Conservation (phyloP, 1,139 yeast genomes). For the Kluyveromyces marxianus region DNA sequence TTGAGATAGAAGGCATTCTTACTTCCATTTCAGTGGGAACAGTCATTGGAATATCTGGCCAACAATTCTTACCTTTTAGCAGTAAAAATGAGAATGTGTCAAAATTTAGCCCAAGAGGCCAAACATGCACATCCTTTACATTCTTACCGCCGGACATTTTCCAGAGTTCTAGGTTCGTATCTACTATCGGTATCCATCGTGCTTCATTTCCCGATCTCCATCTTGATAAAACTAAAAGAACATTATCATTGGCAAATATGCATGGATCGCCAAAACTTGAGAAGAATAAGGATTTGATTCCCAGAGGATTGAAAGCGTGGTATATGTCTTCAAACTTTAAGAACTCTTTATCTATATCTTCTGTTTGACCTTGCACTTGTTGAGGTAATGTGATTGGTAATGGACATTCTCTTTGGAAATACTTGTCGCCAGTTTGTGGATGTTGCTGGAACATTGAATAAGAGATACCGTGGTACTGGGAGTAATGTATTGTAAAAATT, state of each 20-base stretch:
- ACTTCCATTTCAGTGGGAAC: slow-evolving; percentile 73
- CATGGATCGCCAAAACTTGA: slow-evolving; percentile 86
- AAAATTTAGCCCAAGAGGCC: slow-evolving; percentile 77
- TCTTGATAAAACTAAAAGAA: slow-evolving; percentile 57
- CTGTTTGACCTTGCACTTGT: slow-evolving; percentile 1
- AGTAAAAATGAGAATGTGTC: slow-evolving; percentile 68
- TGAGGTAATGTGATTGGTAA: slow-evolving; percentile 25
- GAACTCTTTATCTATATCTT: slow-evolving; percentile 16
- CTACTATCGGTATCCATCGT: slow-evolving; percentile 82
- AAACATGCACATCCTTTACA: slow-evolving; percentile 51
- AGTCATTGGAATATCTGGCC: slow-evolving; percentile 67
- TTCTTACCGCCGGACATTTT: slow-evolving; percentile 44
- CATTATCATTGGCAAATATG: slow-evolving; percentile 69
- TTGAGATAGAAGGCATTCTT: slow-evolving; percentile 48
- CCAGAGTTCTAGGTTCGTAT: slow-evolving; percentile 47
- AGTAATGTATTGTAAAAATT: slow-evolving; percentile 26
- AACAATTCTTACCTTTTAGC: slow-evolving; percentile 50
- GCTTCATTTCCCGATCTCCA: slow-evolving; percentile 79
- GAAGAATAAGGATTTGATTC: slow-evolving; percentile 65
- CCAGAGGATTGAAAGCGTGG: slow-evolving; percentile 24
- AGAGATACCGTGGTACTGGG: slow-evolving; percentile 23
- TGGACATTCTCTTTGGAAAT: slow-evolving; percentile 26
- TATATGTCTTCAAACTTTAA: slow-evolving; percentile 12
- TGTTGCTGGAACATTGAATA: slow-evolving; percentile 26
- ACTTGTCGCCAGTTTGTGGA: slow-evolving; percentile 27